Base-by-base conservation (phyloP, 176 grass and related monocot genomes). In the Oryza nivara region DNA sequence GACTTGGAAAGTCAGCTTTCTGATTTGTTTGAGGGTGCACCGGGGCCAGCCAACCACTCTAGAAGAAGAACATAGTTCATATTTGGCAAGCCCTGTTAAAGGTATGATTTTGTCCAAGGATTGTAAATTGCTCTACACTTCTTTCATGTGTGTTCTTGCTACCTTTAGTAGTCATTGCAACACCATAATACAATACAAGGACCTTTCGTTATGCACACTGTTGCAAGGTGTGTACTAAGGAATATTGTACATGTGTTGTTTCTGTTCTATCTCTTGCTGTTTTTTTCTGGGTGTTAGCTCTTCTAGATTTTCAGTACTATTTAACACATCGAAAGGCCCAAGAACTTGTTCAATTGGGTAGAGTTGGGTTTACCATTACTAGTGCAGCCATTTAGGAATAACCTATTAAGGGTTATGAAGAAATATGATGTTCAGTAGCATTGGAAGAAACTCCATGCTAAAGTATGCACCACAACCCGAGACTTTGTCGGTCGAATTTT, bases 1-100 rank as follows among this genome's bases (percentile, higher is more conserved):
- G 96, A 98, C 84, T 86, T 98, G 89, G 93, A 98, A 70, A 83
- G 78, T 76, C 82, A 93, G 76, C 68, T 98, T 16, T 91, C 91
- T 45, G 91, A 95, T 86, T 89, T 98, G 51, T 98, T 98, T 45
- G 91, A 95, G 83, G 96, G 96, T 1, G 83, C 85, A 36, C 73
- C 89, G 52, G 87, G 86, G 11, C 69, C 88, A 19, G 79, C 85
- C 68, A 97, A 88, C 43, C 68, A 91, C 67, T 85, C 83, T 46
- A 90, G 87, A 89, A 90, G 74, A 85, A 86, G 91, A 90, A 58
- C 82, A 86, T 94, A 97, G 88, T 82, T 81, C 65, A 72, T 72
- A 61, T 46, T 67, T 75, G 23, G 23, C 66, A 54, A 56, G 34
- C 65, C 78, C 38, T 35, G 56, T 82, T 73, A 54, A 67, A 90